These are phyloP conservation scores for Chrysoporthe austroafricana DNA, from an alignment of 2,329 filamentous ascomycete genomes.

Conservation along the genomic window DNA sequence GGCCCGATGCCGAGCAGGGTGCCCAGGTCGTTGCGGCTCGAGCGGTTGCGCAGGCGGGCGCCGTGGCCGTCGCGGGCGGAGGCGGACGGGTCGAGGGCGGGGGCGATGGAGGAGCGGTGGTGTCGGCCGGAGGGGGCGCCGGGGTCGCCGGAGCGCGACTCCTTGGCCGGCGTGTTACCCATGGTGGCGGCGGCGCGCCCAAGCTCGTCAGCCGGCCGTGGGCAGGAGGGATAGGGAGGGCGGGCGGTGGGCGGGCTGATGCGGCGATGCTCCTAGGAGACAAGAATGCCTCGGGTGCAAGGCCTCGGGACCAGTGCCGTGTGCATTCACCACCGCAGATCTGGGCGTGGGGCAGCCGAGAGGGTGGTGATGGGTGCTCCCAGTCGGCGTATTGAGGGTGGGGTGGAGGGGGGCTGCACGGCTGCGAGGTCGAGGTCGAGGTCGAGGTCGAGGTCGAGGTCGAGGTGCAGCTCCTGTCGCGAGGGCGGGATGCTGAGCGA, in stretches of 20 bases:
- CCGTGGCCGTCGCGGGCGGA: constrained; percentile 29
- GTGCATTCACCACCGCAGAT: constrained; percentile 7
- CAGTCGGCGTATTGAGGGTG: too few relatives aligned
- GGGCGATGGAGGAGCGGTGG: constrained; percentile 30
- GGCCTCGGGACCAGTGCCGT: background rate
- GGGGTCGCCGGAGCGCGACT: constrained; percentile 37
- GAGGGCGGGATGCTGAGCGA: too few relatives aligned
- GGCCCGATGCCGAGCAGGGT: constrained; percentile 49
- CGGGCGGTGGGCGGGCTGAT: background rate
- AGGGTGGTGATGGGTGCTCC: background rate
- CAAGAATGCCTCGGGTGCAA: constrained; percentile 12
- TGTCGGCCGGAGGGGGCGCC: constrained; percentile 30
- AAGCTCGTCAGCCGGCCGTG: background rate
- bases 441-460: too few relatives aligned
- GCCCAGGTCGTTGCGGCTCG: constrained; percentile 51
- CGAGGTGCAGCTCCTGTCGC: too few relatives aligned
- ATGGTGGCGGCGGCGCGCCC: constrained; percentile 31
- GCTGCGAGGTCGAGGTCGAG: too few relatives aligned
- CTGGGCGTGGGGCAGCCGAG: background rate
- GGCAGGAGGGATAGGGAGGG: background rate
- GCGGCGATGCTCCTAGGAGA: constrained; percentile 19
- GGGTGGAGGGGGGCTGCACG: too few relatives aligned
- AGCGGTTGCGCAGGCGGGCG: constrained; percentile 36
- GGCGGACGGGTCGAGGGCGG: constrained; percentile 29
- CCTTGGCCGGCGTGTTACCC: constrained; percentile 43